A percentile compares a stretch with the other conserved stretches of the same genome.
These are phyloP conservation scores for Sequoiadendron giganteum DNA, from an alignment of 75 land plant genomes.

Conservation along the genomic window DNA sequence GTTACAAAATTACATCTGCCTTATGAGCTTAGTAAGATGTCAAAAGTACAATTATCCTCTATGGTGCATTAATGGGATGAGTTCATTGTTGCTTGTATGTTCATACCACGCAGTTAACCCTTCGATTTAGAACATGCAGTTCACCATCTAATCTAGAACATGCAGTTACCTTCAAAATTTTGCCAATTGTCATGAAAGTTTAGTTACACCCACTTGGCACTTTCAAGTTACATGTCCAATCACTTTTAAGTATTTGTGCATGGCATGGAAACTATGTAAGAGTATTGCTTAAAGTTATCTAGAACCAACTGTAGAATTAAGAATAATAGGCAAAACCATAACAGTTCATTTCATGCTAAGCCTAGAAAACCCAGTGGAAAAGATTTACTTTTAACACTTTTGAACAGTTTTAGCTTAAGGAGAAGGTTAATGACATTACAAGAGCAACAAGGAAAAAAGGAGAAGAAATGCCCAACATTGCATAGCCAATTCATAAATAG, in stretches of 20 bases:
- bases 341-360: neutral
- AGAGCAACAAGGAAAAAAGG: neutral
- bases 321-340: neutral
- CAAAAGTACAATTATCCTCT: no score
- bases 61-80: no score
- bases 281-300: neutral
- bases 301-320: neutral
- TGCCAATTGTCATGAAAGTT: neutral
- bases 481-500: neutral
- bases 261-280: neutral
- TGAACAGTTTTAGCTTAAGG: neutral
- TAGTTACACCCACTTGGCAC: neutral
- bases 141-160: no score
- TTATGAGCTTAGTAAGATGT: no score
- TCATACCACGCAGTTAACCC: no score
- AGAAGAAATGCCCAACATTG: neutral
- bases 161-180: neutral
- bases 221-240: neutral
- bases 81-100: no score
- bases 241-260: neutral
- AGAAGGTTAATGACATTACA: neutral
- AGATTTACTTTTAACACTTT: neutral
- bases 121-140: no score
- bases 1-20: no score
- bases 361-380: neutral